Base-by-base conservation (phyloP, 176 grass and related monocot species). In the Raddia guianensis region DNA sequence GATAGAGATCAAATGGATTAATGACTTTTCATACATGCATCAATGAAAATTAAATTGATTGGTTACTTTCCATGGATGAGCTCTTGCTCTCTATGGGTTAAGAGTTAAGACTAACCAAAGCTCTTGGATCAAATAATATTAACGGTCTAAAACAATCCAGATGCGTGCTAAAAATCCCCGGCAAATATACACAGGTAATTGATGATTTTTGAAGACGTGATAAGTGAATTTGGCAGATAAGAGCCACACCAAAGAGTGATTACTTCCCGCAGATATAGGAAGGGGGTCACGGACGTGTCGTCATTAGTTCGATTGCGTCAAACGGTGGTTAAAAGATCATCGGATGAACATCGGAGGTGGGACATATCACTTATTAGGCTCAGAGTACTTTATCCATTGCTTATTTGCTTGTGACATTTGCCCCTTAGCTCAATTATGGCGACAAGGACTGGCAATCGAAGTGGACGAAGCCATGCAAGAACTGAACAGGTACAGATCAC, bases 351-450 rank as follows among this genome's bases (percentile, higher is more conserved):
- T 33, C 34, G 34, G 51, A 80, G 5, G 5, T 12, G 8, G 7
- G 65, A 11, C 65, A 20, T 48, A 20, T 12, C 57, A 21, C 13
- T 2, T 10, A 7, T 2, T 10, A 7, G 9, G 53, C 14, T 6
- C 12, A 15, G 3, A 83, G 40, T 18, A 54, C 9, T 66, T 47
- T 66, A 27, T 51, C 7, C 32, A 21, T 20, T 33, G 19, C 48
- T 16, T 52, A 84, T 51, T 68, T 64, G 72, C 34, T 21, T 7
- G 15, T 49, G 16, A 58, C 3, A 40, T 1, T 9, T 53, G 49
- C 8, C 5, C 8, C 46, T n/a, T n/a, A 56, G 50, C 35, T 80
- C 77, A 55, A 54, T 71, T 81, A 20, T 19, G 65, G 21, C 37
- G 44, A 60, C 10, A 55, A 57, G n/a, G 78, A 34, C 12, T 18